phyloP scores from a whole-genome alignment of 2,329 filamentous ascomycete species.

The Alternaria gaisen region DNA sequence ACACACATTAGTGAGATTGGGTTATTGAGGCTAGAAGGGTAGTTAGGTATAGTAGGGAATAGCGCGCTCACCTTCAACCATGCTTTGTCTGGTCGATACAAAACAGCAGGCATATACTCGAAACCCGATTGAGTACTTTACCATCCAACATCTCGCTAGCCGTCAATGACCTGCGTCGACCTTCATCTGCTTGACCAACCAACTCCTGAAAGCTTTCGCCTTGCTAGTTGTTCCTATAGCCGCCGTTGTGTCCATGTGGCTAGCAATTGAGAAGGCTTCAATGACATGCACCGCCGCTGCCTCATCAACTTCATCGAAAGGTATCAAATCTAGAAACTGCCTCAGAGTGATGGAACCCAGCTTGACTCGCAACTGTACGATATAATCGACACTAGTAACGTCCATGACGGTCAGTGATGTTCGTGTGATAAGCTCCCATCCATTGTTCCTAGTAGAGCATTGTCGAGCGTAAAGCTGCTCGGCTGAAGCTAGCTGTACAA shows the following conservation, averaged over 20 bases:
- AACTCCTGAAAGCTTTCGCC: conserved; percentile 31
- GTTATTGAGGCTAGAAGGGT: background rate
- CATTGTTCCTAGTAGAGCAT: conserved; percentile 17
- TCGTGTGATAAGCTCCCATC: conserved; percentile 37
- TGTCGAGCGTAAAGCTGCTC: conserved; percentile 39
- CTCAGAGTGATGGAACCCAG: conserved; percentile 36
- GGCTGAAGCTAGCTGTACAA: conserved; percentile 26
- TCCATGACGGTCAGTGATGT: conserved; percentile 25
- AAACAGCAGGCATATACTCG: background rate
- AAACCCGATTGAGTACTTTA: background rate
- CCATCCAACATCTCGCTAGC: background rate
- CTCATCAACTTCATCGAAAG: conserved; percentile 23
- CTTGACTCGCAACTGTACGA: conserved; percentile 31
- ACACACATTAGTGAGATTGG: background rate
- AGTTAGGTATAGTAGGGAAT: conserved; percentile 1
- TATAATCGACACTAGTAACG: conserved; percentile 25
- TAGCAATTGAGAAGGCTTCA: conserved; percentile 36
- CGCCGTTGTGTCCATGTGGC: conserved; percentile 27
- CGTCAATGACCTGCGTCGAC: background rate
- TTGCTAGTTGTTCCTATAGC: conserved; percentile 16
- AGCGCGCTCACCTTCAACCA: background rate
- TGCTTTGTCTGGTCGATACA: background rate
- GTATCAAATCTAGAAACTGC: conserved; percentile 32
- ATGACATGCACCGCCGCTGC: conserved; percentile 23
- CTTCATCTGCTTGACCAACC: conserved; percentile 22